Evolutionary conservation across 2,329 filamentous ascomycete species (phyloP).

Genomic region (Ophiocordyceps camponoti-saundersi): DNA sequence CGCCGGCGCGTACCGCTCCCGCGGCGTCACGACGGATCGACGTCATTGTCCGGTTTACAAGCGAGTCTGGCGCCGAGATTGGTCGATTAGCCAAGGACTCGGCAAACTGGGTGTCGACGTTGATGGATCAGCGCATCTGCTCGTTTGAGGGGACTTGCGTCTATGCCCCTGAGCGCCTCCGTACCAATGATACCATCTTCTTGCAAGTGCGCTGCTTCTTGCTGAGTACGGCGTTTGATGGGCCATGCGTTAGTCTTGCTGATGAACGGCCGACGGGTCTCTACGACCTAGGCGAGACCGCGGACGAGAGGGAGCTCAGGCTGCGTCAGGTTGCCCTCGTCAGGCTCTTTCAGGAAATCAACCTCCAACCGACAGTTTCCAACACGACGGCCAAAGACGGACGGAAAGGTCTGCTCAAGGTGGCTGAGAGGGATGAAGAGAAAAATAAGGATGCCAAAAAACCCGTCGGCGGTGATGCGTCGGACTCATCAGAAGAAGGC

Average conservation of each 20-base stretch:
- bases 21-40: conserved; percentile 55
- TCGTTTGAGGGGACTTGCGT: conserved; percentile 77
- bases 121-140: conserved; percentile 84
- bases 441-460: conserved; percentile 39
- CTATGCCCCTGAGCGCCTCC: conserved; percentile 67
- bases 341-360: conserved; percentile 77
- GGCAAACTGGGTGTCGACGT: conserved; percentile 78
- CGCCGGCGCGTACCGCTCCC: conserved; percentile 20
- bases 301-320: conserved; percentile 69
- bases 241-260: conserved; percentile 37
- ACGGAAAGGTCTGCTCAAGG: conserved; percentile 67
- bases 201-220: conserved; percentile 71
- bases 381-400: conserved; percentile 67
- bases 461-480: conserved; percentile 11
- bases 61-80: conserved; percentile 60
- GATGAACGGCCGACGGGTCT: conserved; percentile 56
- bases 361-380: conserved; percentile 56
- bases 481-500: conserved; percentile 54
- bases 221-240: conserved; percentile 56
- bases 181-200: conserved; percentile 90
- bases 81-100: conserved; percentile 75
- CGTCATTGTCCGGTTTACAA: conserved; percentile 84
- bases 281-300: conserved; percentile 73
- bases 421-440: conserved; percentile 77
- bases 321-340: conserved; percentile 77